Percentiles rank a stretch among this genome's conserved stretches.
Evolutionary conservation across 1,284 basidiomycete species (phyloP).

Genomic region (Trichosporon coremiiforme): DNA sequence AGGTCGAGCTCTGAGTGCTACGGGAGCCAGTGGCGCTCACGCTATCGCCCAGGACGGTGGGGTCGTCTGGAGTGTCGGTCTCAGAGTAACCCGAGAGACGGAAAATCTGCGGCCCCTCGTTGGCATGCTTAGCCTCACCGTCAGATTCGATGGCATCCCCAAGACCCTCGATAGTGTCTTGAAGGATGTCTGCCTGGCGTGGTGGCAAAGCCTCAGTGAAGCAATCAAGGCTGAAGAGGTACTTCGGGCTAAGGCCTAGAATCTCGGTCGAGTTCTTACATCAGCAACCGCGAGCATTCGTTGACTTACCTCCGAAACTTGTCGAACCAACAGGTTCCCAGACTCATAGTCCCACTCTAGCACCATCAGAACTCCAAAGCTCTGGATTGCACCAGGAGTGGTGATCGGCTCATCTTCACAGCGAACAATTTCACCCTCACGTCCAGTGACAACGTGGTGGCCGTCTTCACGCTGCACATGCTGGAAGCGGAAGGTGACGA

Average conservation of each 20-base stretch:
- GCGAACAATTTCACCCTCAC: slow-evolving; percentile 67
- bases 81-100: slow-evolving; percentile 62
- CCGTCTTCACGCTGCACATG: slow-evolving; percentile 71
- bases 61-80: background rate
- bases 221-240: slow-evolving; percentile 74
- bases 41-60: background rate
- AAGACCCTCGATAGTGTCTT: slow-evolving; percentile 75
- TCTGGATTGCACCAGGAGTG: slow-evolving; percentile 80
- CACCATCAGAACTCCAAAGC: slow-evolving; percentile 79
- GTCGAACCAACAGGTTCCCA: slow-evolving; percentile 67
- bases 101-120: slow-evolving; percentile 70
- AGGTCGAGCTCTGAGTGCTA: background rate
- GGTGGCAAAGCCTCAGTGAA: slow-evolving; percentile 74
- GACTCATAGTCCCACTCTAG: slow-evolving; percentile 68
- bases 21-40: background rate
- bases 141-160: slow-evolving; percentile 57
- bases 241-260: slow-evolving; percentile 73
- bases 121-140: slow-evolving; percentile 35
- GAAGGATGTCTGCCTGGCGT: slow-evolving; percentile 70
- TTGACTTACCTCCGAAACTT: slow-evolving; percentile 73
- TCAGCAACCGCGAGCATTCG: slow-evolving; percentile 20
- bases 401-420: slow-evolving; percentile 90
- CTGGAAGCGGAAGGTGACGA: slow-evolving; percentile 61
- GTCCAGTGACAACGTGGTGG: slow-evolving; percentile 71
- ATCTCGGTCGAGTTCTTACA: slow-evolving; percentile 66